Evolutionary conservation across 768 basidiomycete genomes (phyloP).

Genomic region (Baorangia bicolor): DNA sequence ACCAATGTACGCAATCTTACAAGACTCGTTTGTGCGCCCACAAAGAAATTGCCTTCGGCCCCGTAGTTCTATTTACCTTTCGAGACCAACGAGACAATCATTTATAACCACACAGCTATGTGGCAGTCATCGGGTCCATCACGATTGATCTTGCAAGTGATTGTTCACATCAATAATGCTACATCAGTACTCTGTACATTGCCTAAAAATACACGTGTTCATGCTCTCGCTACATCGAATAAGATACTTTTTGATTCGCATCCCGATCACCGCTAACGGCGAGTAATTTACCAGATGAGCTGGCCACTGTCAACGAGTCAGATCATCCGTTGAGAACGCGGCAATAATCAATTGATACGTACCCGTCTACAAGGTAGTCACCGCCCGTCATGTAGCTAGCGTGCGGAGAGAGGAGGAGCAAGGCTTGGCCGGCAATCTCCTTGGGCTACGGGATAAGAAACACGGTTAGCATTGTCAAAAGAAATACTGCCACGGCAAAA

Average conservation of each 20-base stretch:
- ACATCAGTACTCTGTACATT: background rate
- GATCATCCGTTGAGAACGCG: rapidly evolving
- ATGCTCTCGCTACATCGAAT: background rate
- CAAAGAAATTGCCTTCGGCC: too few species aligned
- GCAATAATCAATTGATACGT: constrained; percentile 8
- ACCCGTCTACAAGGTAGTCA: constrained; percentile 60
- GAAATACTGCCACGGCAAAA: background rate
- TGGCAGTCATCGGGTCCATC: too few species aligned
- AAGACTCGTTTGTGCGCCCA: too few species aligned
- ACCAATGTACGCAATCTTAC: too few species aligned
- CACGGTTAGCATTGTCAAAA: rapidly evolving
- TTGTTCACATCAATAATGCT: too few species aligned
- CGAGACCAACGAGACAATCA: too few species aligned
- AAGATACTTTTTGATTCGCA: background rate
- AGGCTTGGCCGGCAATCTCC: constrained; percentile 55
- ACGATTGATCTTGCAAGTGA: too few species aligned
- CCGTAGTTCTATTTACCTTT: too few species aligned
- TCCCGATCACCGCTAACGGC: background rate
- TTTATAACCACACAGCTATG: too few species aligned
- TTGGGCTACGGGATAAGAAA: constrained; percentile 44
- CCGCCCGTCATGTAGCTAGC: constrained; percentile 59
- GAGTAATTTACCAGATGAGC: constrained; percentile 27
- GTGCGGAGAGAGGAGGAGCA: constrained; percentile 52
- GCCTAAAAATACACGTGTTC: constrained; percentile 11
- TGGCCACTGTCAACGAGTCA: constrained; percentile 19